These are phyloP conservation scores for Pyrus communis DNA, from an alignment of 306 rosid species.

Conservation along the genomic window DNA sequence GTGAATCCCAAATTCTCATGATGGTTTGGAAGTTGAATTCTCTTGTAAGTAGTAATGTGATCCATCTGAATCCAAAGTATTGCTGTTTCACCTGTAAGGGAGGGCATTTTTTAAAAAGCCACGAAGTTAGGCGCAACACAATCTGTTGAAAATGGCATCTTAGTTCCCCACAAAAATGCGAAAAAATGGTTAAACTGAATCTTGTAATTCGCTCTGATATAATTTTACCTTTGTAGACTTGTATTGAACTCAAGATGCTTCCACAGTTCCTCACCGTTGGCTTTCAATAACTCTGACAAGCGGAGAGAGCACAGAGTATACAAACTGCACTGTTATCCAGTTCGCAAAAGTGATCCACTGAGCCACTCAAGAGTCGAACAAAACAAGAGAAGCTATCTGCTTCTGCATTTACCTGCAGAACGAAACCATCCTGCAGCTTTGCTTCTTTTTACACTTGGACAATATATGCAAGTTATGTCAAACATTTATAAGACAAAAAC, in stretches of 20 bases:
- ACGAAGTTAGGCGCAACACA: conserved; percentile 2
- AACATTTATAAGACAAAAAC: not conserved
- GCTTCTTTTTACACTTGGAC: not conserved
- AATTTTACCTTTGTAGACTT: conserved; percentile 43
- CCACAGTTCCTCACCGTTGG: conserved; percentile 68
- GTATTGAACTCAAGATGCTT: conserved; percentile 58
- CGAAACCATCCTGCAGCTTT: conserved; percentile 4
- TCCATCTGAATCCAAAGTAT: conserved; percentile 66
- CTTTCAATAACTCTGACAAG: conserved; percentile 52
- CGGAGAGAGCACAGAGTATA: conserved; percentile 69
- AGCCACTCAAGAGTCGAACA: conserved; percentile 64
- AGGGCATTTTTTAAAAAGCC: conserved; percentile 2
- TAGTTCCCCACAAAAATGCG: not conserved
- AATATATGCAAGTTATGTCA: not conserved
- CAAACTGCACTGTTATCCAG: conserved; percentile 70
- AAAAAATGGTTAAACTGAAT: not conserved
- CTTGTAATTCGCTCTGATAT: not conserved
- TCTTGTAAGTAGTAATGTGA: conserved; percentile 72
- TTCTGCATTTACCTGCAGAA: conserved; percentile 59
- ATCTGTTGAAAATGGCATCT: not conserved
- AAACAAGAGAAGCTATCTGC: conserved; percentile 83
- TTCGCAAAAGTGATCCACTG: conserved; percentile 80
- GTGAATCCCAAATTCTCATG: conserved; percentile 81
- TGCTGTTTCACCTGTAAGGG: conserved; percentile 59
- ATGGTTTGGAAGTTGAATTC: conserved; percentile 61